Evolutionary conservation across 2,329 filamentous ascomycete species (phyloP), one percentile per base, ranked within the genome.

Genomic region (Apiospora koreana): DNA sequence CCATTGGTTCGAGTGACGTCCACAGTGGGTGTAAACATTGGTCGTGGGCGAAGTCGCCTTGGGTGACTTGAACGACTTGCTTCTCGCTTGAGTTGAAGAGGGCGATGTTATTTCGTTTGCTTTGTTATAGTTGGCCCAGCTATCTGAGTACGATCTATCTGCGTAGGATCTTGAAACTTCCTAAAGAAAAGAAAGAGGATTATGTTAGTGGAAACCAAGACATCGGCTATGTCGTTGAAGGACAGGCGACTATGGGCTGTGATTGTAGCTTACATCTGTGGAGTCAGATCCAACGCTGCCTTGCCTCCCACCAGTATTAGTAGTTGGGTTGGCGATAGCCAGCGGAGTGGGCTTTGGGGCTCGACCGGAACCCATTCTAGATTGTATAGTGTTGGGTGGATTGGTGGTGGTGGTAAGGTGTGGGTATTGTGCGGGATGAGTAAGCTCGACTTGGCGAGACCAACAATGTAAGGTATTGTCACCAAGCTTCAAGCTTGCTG

Each of bases 11-110:
- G 85, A 85, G 77, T 88, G 86, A 18, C 87, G 82, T 18, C 87
- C 87, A 72, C 87, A 88, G 70, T 86, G 85, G 45, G 86, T 88
- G 77, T 87, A 83, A 54, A 85, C 82, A 72, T 88, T 88, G 73
- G 84, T 81, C 10, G 80, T 82, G 25, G 80, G 82, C n/a, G 80
- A 75, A 65, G 62, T 71, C 9, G 82, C 73, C 71, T 80, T 79
- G 23, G 80, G 75, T 7, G 76, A 74, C 31, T 62, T 62, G 54
- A 62, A 62, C 4, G 54, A 62, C 18, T 12, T 62, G 69, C 78
- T 81, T 70, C 77, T 73, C 35, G 76, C 74, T 9, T 74, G 69
- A 3, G 72, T 65, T 23, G 77, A 75, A 25, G 74, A 73, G 45
- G 73, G 66, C 3, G 68, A 65, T 16, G 25, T 58, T 31, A 7